These are phyloP conservation scores for Oehlia diaphana DNA, from an alignment of 192 early-diverging fungal genomes.

Conservation along the genomic window DNA sequence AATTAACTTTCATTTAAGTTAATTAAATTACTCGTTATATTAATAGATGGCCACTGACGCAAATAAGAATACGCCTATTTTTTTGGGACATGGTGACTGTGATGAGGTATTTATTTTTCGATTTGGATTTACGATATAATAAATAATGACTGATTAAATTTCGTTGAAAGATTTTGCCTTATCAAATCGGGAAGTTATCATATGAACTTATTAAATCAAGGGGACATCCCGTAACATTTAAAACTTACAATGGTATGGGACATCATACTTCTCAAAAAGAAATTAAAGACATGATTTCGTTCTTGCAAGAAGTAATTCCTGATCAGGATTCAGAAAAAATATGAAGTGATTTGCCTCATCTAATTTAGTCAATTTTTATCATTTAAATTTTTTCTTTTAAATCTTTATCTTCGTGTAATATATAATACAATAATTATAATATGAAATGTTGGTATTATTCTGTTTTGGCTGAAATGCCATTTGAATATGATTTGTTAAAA, in stretches of 20 bases:
- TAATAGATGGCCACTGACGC: conserved; percentile 52
- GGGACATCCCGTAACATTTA: conserved; percentile 70
- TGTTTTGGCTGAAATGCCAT: no score
- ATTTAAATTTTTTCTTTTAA: no score
- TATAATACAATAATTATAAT: no score
- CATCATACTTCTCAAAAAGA: conserved; percentile 74
- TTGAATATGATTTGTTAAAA: no score
- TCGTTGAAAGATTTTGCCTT: conserved; percentile 59
- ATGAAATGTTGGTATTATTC: no score
- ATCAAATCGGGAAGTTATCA: conserved; percentile 70
- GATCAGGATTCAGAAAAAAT: neutral
- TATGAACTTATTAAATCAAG: conserved; percentile 57
- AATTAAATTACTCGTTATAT: neutral
- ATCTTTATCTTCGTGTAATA: no score
- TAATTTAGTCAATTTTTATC: no score
- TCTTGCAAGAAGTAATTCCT: conserved; percentile 60
- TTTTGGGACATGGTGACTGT: conserved; percentile 80
- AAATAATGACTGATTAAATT: neutral
- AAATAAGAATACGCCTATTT: conserved; percentile 72
- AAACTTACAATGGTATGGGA: conserved; percentile 77
- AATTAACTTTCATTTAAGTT: neutral
- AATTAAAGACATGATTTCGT: conserved; percentile 64
- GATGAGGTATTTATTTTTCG: conserved; percentile 52
- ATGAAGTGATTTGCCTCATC: no score
- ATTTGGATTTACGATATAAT: neutral